Conservation (phyloP, 495 filamentous ascomycete genomes). For the Neurospora sp. region DNA sequence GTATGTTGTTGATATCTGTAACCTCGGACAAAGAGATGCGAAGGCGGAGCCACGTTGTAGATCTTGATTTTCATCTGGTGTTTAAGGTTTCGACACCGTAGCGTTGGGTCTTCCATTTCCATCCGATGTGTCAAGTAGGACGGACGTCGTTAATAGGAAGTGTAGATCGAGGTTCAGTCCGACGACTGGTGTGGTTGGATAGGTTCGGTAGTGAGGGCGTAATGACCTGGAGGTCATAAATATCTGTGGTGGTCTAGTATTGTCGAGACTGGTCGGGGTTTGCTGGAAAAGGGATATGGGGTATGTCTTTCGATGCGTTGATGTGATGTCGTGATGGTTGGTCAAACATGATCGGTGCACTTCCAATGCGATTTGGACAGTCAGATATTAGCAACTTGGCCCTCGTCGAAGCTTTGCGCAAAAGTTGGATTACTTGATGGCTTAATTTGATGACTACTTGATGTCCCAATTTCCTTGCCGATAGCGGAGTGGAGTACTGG, state of each 20-base stretch:
- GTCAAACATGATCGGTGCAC: background rate
- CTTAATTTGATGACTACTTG: background rate
- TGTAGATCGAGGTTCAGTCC: background rate
- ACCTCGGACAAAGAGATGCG: background rate
- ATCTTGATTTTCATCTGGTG: background rate
- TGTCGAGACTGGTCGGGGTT: background rate
- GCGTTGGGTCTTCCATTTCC: background rate
- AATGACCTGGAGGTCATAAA: background rate
- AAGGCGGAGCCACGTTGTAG: background rate
- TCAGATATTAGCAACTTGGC: background rate
- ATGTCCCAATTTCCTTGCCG: background rate
- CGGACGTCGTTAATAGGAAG: background rate
- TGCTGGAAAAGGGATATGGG: background rate
- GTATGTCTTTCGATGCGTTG: background rate
- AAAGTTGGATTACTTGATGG: background rate
- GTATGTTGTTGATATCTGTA: background rate
- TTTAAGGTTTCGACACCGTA: background rate
- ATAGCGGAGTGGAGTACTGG: background rate
- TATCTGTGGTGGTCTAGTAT: background rate
- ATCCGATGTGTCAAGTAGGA: background rate
- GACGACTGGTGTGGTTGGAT: background rate
- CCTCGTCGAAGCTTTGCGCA: background rate
- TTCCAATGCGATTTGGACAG: background rate
- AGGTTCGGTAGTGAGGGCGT: background rate
- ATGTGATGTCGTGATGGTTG: background rate